Conservation (phyloP, 495 filamentous ascomycete genomes). For the Penicillium lagena region DNA sequence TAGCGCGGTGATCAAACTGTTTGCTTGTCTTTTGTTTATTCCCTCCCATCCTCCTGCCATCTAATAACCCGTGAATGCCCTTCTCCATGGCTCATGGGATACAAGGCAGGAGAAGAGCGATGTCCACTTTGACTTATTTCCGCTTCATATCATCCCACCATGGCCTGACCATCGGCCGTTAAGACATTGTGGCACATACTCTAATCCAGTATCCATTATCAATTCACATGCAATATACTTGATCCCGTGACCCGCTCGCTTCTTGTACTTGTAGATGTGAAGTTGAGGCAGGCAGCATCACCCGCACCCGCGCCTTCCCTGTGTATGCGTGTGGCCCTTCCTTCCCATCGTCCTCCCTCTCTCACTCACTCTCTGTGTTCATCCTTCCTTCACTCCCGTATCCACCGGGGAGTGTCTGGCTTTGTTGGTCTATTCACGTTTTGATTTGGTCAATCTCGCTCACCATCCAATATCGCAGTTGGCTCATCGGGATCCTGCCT, state of each 20-base stretch:
- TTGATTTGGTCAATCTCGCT: too few relatives aligned
- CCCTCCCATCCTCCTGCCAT: slow-evolving; percentile 52
- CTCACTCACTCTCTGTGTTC: too few relatives aligned
- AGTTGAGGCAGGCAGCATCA: too few relatives aligned
- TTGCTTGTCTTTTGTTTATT: neutral
- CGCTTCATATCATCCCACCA: slow-evolving; percentile 41
- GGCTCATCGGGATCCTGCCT: neutral
- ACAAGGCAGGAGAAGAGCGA: slow-evolving; percentile 68
- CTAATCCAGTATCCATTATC: neutral
- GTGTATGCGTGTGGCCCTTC: neutral
- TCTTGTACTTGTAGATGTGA: neutral
- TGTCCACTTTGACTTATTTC: slow-evolving; percentile 38
- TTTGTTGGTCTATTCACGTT: neutral
- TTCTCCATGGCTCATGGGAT: slow-evolving; percentile 52
- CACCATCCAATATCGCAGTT: too few relatives aligned
- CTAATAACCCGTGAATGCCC: slow-evolving; percentile 60
- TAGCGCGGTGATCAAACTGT: slow-evolving; percentile 18
- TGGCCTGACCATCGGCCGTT: slow-evolving; percentile 26
- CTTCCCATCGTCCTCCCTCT: too few relatives aligned
- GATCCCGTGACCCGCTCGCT: neutral
- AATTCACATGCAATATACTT: neutral
- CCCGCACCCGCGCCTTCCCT: neutral
- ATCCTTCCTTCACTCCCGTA: too few relatives aligned
- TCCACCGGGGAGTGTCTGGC: neutral
- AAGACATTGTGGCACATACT: slow-evolving; percentile 38